These are phyloP conservation scores for Geotrichum australiense DNA, from an alignment of 1,139 yeast genomes.

Conservation along the genomic window DNA sequence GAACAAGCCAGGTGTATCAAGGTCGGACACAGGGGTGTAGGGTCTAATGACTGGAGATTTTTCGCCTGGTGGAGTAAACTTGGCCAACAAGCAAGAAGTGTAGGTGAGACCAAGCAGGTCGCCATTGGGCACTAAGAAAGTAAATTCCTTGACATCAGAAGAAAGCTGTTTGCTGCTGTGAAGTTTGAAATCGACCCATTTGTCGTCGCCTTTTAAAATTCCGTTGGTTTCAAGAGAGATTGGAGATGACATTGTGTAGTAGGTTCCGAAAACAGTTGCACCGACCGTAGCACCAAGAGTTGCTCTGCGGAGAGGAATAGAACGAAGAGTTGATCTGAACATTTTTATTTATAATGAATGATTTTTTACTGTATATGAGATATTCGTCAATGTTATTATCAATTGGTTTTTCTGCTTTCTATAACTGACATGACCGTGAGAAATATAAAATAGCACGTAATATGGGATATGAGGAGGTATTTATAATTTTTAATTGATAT, in stretches of 20 bases:
- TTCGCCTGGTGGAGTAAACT: constrained; percentile 72
- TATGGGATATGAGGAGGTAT: too few relatives aligned
- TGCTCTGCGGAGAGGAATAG: background rate
- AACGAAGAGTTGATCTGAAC: too few relatives aligned
- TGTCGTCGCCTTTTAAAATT: constrained; percentile 15
- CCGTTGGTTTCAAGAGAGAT: constrained; percentile 8
- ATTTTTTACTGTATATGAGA: too few relatives aligned
- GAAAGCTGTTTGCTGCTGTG: constrained; percentile 50
- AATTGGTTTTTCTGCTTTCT: too few relatives aligned
- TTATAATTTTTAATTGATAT: too few relatives aligned
- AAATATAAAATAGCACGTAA: too few relatives aligned
- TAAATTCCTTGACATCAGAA: constrained; percentile 47
- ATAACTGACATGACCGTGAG: too few relatives aligned
- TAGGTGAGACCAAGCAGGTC: constrained; percentile 70
- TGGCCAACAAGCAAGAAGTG: constrained; percentile 76
- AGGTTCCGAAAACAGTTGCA: constrained; percentile 7
- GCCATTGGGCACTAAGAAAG: constrained; percentile 67
- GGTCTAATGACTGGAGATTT: constrained; percentile 80
- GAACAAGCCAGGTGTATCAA: constrained; percentile 62
- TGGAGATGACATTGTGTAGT: constrained; percentile 4
- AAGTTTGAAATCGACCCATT: constrained; percentile 30
- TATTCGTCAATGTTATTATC: too few relatives aligned
- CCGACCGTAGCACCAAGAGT: constrained; percentile 7
- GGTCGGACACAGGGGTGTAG: constrained; percentile 83
- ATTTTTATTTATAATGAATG: too few relatives aligned